Conservation (phyloP, 2,329 filamentous ascomycete species). For the Paracoccidioides lutzii region DNA sequence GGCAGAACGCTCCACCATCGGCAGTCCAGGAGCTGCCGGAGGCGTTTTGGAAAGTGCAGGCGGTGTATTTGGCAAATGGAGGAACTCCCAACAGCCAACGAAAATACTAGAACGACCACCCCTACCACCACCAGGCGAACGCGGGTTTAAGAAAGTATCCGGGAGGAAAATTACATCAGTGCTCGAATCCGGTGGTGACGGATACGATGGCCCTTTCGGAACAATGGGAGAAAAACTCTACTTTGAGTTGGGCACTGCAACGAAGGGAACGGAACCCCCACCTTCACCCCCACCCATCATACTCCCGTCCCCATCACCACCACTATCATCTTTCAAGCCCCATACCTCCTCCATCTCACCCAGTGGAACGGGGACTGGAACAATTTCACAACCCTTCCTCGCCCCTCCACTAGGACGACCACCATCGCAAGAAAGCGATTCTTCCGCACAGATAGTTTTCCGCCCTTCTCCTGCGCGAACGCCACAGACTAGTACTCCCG, state of each 20-base stretch:
- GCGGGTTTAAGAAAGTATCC: slow-evolving; percentile 38
- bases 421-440: slow-evolving; percentile 11
- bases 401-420: slow-evolving; percentile 10
- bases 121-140: slow-evolving; percentile 26
- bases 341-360: slow-evolving; percentile 6
- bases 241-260: slow-evolving; percentile 20
- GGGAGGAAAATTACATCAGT: slow-evolving; percentile 37
- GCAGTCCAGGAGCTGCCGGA: slow-evolving; percentile 12
- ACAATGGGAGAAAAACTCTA: slow-evolving; percentile 17
- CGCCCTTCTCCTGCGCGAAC: slow-evolving; percentile 33
- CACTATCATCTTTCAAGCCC: neutral
- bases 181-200: slow-evolving; percentile 34
- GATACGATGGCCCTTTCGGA: slow-evolving; percentile 26
- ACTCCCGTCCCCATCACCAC: neutral
- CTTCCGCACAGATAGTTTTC: slow-evolving; percentile 23
- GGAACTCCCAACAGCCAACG: slow-evolving; percentile 25
- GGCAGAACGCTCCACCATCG: slow-evolving; percentile 26
- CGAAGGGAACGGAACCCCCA: slow-evolving; percentile 12
- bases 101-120: slow-evolving; percentile 21
- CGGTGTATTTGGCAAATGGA: slow-evolving; percentile 29
- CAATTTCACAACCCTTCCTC: slow-evolving; percentile 5
- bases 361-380: neutral
- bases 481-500: slow-evolving; percentile 27
- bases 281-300: neutral
- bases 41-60: slow-evolving; percentile 22